Conservation (phyloP, 1,139 yeast species). For the Lodderomyces pseudojiufengensis region DNA sequence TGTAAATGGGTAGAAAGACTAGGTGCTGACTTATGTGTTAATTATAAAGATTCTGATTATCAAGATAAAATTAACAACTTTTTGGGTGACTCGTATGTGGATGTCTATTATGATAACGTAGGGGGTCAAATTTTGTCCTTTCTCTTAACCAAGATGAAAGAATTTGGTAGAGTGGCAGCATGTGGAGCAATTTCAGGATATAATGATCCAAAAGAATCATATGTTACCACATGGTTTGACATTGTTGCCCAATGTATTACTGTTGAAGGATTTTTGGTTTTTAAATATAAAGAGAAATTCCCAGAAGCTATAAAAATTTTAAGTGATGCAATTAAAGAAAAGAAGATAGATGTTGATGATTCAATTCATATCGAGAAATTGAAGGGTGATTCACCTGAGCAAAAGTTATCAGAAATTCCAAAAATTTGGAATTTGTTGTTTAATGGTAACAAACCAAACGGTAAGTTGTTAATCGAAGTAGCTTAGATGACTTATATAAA, state of each 20-base stretch:
- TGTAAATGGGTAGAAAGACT: constrained; percentile 50
- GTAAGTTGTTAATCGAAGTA: constrained; percentile 33
- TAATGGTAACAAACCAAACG: constrained; percentile 26
- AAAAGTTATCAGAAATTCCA: constrained; percentile 25
- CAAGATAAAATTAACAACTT: constrained; percentile 39
- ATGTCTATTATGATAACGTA: constrained; percentile 55
- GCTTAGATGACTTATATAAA: not conserved
- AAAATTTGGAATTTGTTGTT: constrained; percentile 26
- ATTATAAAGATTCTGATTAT: constrained; percentile 49
- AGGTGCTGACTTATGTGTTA: constrained; percentile 53
- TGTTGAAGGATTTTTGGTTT: constrained; percentile 46
- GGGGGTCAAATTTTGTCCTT: constrained; percentile 58
- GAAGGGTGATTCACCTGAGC: constrained; percentile 11
- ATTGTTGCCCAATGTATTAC: constrained; percentile 46
- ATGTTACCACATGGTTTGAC: constrained; percentile 35
- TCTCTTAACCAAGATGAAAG: constrained; percentile 38
- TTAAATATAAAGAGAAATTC: constrained; percentile 32
- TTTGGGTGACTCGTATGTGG: constrained; percentile 41
- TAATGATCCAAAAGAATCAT: constrained; percentile 36
- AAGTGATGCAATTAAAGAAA: constrained; percentile 31
- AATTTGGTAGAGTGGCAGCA: constrained; percentile 46
- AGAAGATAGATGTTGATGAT: constrained; percentile 34
- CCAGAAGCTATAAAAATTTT: constrained; percentile 34
- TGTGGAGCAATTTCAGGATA: constrained; percentile 65
- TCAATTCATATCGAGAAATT: constrained; percentile 9